Conservation (phyloP, 208 protist species). For the Leishmania mexicana region DNA sequence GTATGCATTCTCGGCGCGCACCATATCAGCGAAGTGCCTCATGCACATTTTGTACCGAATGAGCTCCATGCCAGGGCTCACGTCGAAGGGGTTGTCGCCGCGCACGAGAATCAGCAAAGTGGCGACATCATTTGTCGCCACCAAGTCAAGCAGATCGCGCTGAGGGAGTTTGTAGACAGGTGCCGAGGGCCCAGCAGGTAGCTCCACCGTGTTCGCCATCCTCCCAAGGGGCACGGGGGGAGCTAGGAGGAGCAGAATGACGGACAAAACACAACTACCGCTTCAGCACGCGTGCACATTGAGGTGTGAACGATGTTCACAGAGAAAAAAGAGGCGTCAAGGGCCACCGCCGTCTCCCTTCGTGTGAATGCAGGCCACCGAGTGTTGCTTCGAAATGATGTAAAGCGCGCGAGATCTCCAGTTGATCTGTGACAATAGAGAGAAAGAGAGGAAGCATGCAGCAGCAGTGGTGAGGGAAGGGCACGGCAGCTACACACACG, state of each 20-base stretch:
- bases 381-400: background rate
- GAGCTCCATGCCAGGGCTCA: slow-evolving; percentile 59
- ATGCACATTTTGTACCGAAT: slow-evolving; percentile 35
- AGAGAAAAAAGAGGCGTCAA: background rate
- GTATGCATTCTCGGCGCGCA: slow-evolving; percentile 38
- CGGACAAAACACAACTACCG: background rate
- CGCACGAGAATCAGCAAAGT: slow-evolving; percentile 49
- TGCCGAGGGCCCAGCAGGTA: slow-evolving; percentile 4
- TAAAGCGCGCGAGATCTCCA: background rate
- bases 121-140: slow-evolving; percentile 49
- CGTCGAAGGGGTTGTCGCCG: slow-evolving; percentile 65
- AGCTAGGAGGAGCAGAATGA: background rate
- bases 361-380: background rate
- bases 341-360: background rate
- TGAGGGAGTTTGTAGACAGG: slow-evolving; percentile 21
- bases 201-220: slow-evolving; percentile 9
- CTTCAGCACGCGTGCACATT: background rate
- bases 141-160: slow-evolving; percentile 51
- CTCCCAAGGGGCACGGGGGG: background rate
- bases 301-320: background rate
- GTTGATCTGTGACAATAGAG: background rate
- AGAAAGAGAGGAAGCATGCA: background rate
- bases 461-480: background rate
- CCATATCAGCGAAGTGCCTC: slow-evolving; percentile 5
- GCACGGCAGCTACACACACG: background rate